Base-by-base conservation (phyloP, 495 filamentous ascomycete species). In the Amniculicola lignicola region DNA sequence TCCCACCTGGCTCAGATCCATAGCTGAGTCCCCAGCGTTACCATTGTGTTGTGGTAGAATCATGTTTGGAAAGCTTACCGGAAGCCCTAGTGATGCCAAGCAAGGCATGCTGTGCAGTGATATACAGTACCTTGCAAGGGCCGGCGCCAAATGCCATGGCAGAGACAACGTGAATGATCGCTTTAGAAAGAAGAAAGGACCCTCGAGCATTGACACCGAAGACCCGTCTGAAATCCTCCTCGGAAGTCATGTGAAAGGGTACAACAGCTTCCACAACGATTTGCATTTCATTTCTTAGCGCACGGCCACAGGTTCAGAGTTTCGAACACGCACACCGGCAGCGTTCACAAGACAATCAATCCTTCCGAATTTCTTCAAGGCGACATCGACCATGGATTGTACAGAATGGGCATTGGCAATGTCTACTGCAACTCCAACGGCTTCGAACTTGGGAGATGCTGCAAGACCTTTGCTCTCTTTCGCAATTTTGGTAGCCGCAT, bases 291-390 rank as follows among this genome's bases (percentile, higher is more conserved):
- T n/a, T n/a, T n/a, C n/a, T n/a, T n/a, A n/a, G n/a, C n/a, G n/a
- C n/a, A n/a, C n/a, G n/a, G n/a, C n/a, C n/a, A 14, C 4, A 16
- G 28, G 5, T 12, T 14, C 6, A 4, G 12, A 15, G 9, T n/a
- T 35, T 14, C 1, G 9, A 11, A 25, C 11, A 60, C 57, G 29
- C 28, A 60, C 58, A 19, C 58, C 58, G 15, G 58, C 58, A 36
- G n/a, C 12, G 16, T 61, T 42, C 4, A 56, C 58, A 9, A 46
- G 11, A 42, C 56, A 61, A 21, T 61, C 58, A 24, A 61, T 45
- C n/a, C 43, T 42, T 21, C 58, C 58, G 38, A 50, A 51, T 27
- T 50, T 51, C 10, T 45, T 36, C 10, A 56, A 1, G 14, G 52
- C 40, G 5, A 35, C 2, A 0, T 48, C 41, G 18, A 48, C 35